Evolutionary conservation across 805 yeast species (phyloP).

Genomic region (Lipomyces japonicus): DNA sequence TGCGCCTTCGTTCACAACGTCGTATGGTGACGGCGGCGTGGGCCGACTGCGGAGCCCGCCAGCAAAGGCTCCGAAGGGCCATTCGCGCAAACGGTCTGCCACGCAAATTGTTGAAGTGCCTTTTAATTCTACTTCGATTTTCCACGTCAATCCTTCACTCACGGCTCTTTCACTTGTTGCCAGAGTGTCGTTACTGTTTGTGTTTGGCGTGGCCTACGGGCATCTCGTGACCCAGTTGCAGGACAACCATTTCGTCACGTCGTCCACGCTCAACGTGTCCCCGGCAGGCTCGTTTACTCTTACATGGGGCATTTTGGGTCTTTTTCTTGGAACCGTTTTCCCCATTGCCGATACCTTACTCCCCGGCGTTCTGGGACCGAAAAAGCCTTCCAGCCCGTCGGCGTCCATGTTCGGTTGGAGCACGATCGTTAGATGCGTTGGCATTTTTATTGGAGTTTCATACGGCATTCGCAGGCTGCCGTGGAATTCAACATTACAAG

Average conservation of each 20-base stretch:
- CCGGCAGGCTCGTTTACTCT: constrained; percentile 29
- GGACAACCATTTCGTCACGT: constrained; percentile 33
- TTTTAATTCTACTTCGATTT: neutral
- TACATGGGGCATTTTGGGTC: constrained; percentile 35
- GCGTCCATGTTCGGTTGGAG: constrained; percentile 35
- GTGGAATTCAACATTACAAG: constrained; percentile 39
- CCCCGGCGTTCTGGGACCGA: constrained; percentile 19
- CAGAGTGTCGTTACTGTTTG: constrained; percentile 29
- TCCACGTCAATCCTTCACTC: neutral
- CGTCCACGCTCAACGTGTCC: constrained; percentile 29
- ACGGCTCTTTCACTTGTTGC: constrained; percentile 10
- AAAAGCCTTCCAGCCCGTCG: constrained; percentile 7
- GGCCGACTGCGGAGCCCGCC: constrained; percentile 1
- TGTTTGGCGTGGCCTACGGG: constrained; percentile 35
- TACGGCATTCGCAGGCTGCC: constrained; percentile 41
- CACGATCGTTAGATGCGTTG: constrained; percentile 40
- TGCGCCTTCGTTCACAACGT: neutral
- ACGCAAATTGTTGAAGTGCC: neutral
- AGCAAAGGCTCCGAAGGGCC: neutral
- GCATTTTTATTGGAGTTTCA: constrained; percentile 40
- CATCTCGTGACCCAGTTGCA: constrained; percentile 34
- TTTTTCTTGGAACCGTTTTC: constrained; percentile 33
- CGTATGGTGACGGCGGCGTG: constrained; percentile 6
- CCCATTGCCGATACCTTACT: constrained; percentile 32
- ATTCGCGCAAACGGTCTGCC: neutral